A percentile compares a stretch with the other conserved stretches of the same genome.
Evolutionary conservation across 2,329 filamentous ascomycete genomes (phyloP).

Genomic region (Fusarium kyushuense): DNA sequence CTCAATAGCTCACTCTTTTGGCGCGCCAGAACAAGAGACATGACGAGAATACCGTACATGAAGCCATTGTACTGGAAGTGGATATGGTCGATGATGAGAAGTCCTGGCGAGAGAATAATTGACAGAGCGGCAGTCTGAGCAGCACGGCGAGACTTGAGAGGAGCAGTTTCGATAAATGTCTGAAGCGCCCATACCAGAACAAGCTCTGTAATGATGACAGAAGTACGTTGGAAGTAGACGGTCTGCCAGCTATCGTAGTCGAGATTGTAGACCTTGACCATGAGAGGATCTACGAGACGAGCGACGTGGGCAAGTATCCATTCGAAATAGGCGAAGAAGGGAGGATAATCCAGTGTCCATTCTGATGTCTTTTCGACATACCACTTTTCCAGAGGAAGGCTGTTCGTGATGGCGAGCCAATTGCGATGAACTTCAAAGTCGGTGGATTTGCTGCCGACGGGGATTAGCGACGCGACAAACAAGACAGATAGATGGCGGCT

Average conservation of each 20-base stretch:
- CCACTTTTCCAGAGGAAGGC: slow-evolving; percentile 87
- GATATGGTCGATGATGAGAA: slow-evolving; percentile 97
- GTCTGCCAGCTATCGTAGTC: slow-evolving; percentile 94
- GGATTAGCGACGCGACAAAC: slow-evolving; percentile 11
- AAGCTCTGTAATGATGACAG: slow-evolving; percentile 87
- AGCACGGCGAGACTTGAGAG: slow-evolving; percentile 73
- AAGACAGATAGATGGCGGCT: slow-evolving; percentile 53
- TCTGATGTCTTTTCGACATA: slow-evolving; percentile 98
- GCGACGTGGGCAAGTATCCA: slow-evolving; percentile 89
- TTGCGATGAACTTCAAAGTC: slow-evolving; percentile 99
- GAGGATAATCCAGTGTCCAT: slow-evolving; percentile 99
- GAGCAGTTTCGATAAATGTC: slow-evolving; percentile 80
- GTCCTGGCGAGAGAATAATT: slow-evolving; percentile 88
- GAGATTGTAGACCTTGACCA: slow-evolving; percentile 85
- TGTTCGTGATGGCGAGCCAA: slow-evolving; percentile 96
- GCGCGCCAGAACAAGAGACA: slow-evolving; percentile 86
- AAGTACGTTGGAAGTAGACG: slow-evolving; percentile 90
- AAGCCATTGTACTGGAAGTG: slow-evolving; percentile 99
- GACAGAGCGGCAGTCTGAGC: slow-evolving; percentile 90
- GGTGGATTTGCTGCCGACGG: slow-evolving; percentile 83
- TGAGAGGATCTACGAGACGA: slow-evolving; percentile 79
- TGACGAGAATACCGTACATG: slow-evolving; percentile 89
- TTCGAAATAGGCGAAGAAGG: slow-evolving; percentile 98
- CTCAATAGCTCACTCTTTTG: slow-evolving; percentile 78
- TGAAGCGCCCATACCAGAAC: slow-evolving; percentile 86